Evolutionary conservation across 306 rosid species (phyloP).

Genomic region (Arachis stenosperma): DNA sequence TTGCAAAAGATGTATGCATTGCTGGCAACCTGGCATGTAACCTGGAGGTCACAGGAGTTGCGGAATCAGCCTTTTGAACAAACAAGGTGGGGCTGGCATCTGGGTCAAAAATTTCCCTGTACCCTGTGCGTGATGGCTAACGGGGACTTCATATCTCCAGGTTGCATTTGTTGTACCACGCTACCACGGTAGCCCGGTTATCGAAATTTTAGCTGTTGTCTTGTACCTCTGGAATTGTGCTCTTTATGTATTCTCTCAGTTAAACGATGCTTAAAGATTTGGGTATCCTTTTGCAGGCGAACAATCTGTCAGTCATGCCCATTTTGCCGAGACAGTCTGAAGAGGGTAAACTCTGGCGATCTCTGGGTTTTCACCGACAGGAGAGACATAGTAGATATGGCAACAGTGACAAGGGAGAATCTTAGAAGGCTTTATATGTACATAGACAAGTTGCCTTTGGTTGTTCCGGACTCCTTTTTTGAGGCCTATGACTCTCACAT

Average conservation of each 20-base stretch:
- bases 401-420: conserved; percentile 83
- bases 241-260: neutral
- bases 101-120: neutral
- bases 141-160: neutral
- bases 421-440: conserved; percentile 84
- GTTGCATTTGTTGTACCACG: neutral
- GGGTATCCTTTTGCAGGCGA: conserved; percentile 61
- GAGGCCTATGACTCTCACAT: conserved; percentile 88
- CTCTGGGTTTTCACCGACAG: conserved; percentile 86
- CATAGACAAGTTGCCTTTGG: conserved; percentile 84
- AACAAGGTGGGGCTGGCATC: neutral
- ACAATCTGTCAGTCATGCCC: conserved; percentile 89
- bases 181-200: neutral
- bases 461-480: conserved; percentile 82
- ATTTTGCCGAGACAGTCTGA: conserved; percentile 91
- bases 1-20: neutral
- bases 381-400: conserved; percentile 84
- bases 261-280: conserved; percentile 5
- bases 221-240: neutral
- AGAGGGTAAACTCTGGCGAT: conserved; percentile 88
- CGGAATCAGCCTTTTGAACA: conserved; percentile 10
- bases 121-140: neutral
- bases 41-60: neutral
- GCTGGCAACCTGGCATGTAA: conserved; percentile 20
- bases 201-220: conserved; percentile 2